These are phyloP conservation scores for Effrenium voratum DNA, from an alignment of 73 alveolate species.

Conservation along the genomic window DNA sequence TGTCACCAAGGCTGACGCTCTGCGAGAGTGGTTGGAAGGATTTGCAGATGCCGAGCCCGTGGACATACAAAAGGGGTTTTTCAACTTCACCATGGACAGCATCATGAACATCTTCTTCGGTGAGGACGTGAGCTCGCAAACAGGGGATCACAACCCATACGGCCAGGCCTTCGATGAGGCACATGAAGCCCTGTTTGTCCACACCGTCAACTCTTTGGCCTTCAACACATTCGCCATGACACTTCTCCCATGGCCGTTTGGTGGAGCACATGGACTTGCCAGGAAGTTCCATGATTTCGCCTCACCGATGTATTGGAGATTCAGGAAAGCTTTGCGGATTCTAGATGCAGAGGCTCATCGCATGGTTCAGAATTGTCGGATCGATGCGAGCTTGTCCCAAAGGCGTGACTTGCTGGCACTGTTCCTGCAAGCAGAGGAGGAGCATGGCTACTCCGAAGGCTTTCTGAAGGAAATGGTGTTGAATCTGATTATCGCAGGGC, in stretches of 20 bases:
- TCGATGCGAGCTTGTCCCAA: not conserved
- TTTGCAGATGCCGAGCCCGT: not conserved
- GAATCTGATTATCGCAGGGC: constrained; percentile 10
- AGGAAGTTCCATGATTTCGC: not conserved
- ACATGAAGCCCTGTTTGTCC: not conserved
- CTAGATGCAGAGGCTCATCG: not conserved
- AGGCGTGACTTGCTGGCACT: too few species aligned
- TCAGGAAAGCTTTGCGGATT: not conserved
- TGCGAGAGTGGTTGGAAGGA: not conserved
- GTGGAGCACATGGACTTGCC: not conserved
- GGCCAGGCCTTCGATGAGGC: constrained; percentile 18
- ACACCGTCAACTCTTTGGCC: not conserved
- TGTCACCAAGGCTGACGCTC: not conserved
- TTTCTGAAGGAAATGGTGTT: not conserved
- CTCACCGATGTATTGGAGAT: not conserved
- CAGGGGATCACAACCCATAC: not conserved
- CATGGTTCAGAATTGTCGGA: not conserved
- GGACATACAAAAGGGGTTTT: not conserved
- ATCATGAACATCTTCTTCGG: constrained; percentile 26
- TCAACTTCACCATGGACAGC: constrained; percentile 29
- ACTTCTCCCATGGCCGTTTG: constrained; percentile 2
- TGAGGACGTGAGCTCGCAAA: not conserved
- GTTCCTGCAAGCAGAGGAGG: constrained; percentile 10
- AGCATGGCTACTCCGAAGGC: not conserved
- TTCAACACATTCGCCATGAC: not conserved